These are phyloP conservation scores for Botrytis tulipae DNA, from an alignment of 2,329 filamentous ascomycete species.

Conservation along the genomic window DNA sequence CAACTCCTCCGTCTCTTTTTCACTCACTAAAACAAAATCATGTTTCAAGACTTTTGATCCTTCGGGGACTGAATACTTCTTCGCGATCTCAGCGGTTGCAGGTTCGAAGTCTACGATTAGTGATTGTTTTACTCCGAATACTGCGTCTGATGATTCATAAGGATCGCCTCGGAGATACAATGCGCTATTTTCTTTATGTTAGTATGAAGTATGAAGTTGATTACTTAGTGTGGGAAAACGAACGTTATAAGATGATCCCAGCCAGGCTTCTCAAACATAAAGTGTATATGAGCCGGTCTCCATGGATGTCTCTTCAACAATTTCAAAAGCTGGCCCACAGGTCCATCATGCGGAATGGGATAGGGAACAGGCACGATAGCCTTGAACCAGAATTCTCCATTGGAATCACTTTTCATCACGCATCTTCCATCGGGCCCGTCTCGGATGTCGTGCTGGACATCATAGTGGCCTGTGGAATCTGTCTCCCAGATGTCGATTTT, in stretches of 20 bases:
- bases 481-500: slow-evolving; percentile 86
- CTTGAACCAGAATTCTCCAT: slow-evolving; percentile 81
- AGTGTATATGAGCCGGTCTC: slow-evolving; percentile 78
- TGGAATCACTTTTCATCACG: slow-evolving; percentile 64
- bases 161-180: slow-evolving; percentile 75
- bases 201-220: neutral
- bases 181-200: slow-evolving; percentile 48
- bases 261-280: slow-evolving; percentile 80
- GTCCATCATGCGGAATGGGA: slow-evolving; percentile 80
- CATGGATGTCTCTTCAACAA: slow-evolving; percentile 71
- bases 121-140: slow-evolving; percentile 84
- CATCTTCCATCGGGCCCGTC: slow-evolving; percentile 68
- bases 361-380: slow-evolving; percentile 84
- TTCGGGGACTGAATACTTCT: slow-evolving; percentile 62
- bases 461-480: slow-evolving; percentile 76
- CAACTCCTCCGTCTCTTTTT: slow-evolving; percentile 65
- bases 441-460: slow-evolving; percentile 70
- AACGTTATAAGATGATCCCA: slow-evolving; percentile 83
- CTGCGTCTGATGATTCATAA: slow-evolving; percentile 79
- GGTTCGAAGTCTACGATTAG: slow-evolving; percentile 63
- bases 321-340: slow-evolving; percentile 70
- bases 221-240: slow-evolving; percentile 39
- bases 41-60: slow-evolving; percentile 63
- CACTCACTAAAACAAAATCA: slow-evolving; percentile 73
- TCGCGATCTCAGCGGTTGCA: slow-evolving; percentile 51